A percentile compares a stretch with the other conserved stretches of the same genome.
These are phyloP conservation scores for Pichia kluyveri DNA, from an alignment of 805 yeast genomes.

Conservation along the genomic window DNA sequence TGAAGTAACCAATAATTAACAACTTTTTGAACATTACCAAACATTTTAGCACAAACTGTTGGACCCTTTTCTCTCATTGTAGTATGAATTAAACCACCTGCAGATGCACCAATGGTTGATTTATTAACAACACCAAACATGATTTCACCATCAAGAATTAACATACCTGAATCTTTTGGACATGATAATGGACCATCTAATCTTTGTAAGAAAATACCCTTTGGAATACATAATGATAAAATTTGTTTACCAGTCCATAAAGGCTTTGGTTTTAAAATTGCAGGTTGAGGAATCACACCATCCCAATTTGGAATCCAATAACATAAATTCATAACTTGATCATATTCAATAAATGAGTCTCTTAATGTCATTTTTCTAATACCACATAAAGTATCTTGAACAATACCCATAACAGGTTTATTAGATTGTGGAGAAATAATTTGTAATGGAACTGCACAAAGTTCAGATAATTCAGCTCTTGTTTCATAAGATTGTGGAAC, in stretches of 20 bases:
- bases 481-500: constrained; percentile 99
- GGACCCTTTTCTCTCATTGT: constrained; percentile 98
- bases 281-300: constrained; percentile 95
- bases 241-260: constrained; percentile 97
- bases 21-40: constrained; percentile 89
- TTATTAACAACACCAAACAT: constrained; percentile 98
- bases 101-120: constrained; percentile 96
- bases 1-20: constrained; percentile 95
- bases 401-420: constrained; percentile 99
- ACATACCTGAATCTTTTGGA: constrained; percentile 94
- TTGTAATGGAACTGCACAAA: constrained; percentile 95
- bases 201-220: constrained; percentile 90
- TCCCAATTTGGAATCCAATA: constrained; percentile 99
- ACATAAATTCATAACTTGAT: constrained; percentile 91
- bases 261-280: constrained; percentile 88
- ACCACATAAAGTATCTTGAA: constrained; percentile 97
- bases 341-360: constrained; percentile 81
- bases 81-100: constrained; percentile 95
- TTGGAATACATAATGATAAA: constrained; percentile 86
- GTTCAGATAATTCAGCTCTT: constrained; percentile 87
- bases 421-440: constrained; percentile 98
- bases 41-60: constrained; percentile 75
- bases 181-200: constrained; percentile 81
- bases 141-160: constrained; percentile 89
- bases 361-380: constrained; percentile 89